phyloP scores from a whole-genome alignment of 192 early-diverging fungal species.

The Coemansia aciculifera region DNA sequence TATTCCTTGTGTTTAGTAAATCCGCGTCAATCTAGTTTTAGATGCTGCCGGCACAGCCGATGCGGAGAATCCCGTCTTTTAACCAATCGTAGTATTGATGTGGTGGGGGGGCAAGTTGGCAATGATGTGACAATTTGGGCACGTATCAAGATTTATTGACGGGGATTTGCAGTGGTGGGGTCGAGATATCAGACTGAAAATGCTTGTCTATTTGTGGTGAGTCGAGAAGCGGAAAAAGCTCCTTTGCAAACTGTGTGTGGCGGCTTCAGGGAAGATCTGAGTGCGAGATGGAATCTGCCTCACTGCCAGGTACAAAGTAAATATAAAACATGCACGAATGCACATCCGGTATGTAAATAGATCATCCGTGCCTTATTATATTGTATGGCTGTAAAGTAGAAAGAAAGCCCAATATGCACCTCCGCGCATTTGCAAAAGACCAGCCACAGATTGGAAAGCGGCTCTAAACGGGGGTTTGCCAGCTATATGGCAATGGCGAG shows the following conservation, averaged over 20 bases:
- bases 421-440: not conserved
- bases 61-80: not conserved
- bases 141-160: not conserved
- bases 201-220: not conserved
- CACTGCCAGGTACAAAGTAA: not conserved
- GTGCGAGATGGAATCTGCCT: not conserved
- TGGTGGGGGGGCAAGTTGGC: not conserved
- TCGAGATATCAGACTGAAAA: not conserved
- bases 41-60: not conserved
- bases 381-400: not conserved
- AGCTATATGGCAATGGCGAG: not conserved
- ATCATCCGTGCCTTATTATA: not conserved
- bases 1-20: not conserved
- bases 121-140: not conserved
- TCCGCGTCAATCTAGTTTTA: not conserved
- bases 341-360: not conserved
- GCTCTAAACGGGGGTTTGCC: not conserved
- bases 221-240: not conserved
- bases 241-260: not conserved
- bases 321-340: not conserved
- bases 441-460: not conserved
- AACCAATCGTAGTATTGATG: not conserved
- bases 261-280: not conserved
- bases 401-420: not conserved
- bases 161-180: constrained; percentile 3